Percentiles rank a stretch among this genome's conserved stretches.
Evolutionary conservation across 1,284 basidiomycete species (phyloP).

Genomic region (Boletus hoseneyae): DNA sequence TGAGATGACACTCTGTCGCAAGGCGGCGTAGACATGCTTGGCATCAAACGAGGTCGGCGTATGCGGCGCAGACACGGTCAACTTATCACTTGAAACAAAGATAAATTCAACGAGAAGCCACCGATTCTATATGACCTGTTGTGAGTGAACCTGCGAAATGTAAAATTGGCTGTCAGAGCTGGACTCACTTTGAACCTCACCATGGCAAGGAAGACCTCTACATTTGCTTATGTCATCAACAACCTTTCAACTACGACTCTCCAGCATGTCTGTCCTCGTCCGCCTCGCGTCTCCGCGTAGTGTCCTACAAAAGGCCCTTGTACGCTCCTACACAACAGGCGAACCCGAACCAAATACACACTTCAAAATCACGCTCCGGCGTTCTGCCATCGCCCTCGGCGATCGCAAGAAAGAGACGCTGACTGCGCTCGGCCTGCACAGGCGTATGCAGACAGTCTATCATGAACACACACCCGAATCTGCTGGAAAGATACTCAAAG

Average conservation of each 20-base stretch:
- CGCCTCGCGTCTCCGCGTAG: slow-evolving; percentile 3
- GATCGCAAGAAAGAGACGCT: slow-evolving; percentile 70
- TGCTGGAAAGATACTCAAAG: slow-evolving; percentile 77
- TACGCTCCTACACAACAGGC: slow-evolving; percentile 12
- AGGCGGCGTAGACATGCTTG: slow-evolving; percentile 60
- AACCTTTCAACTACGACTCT: background rate
- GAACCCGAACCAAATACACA: slow-evolving; percentile 51
- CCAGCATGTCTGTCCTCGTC: slow-evolving; percentile 16
- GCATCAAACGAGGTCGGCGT: slow-evolving; percentile 38
- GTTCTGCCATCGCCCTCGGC: slow-evolving; percentile 80
- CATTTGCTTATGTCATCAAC: slow-evolving; percentile 21
- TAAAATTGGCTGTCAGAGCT: background rate
- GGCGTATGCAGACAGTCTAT: slow-evolving; percentile 80
- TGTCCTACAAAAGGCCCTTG: slow-evolving; percentile 3
- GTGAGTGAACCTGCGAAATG: background rate
- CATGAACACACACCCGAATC: slow-evolving; percentile 67
- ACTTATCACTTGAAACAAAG: slow-evolving; percentile 8
- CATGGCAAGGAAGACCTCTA: slow-evolving; percentile 10
- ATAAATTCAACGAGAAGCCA: slow-evolving; percentile 78
- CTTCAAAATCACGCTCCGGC: slow-evolving; percentile 80
- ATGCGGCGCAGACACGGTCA: background rate
- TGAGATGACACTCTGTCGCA: slow-evolving; percentile 65
- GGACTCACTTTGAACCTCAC: slow-evolving; percentile 28
- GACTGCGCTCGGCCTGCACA: slow-evolving; percentile 71
- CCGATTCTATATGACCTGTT: slow-evolving; percentile 51